Evolutionary conservation across 1,284 basidiomycete genomes (phyloP).

Genomic region (Sanghuangporus weigelae): DNA sequence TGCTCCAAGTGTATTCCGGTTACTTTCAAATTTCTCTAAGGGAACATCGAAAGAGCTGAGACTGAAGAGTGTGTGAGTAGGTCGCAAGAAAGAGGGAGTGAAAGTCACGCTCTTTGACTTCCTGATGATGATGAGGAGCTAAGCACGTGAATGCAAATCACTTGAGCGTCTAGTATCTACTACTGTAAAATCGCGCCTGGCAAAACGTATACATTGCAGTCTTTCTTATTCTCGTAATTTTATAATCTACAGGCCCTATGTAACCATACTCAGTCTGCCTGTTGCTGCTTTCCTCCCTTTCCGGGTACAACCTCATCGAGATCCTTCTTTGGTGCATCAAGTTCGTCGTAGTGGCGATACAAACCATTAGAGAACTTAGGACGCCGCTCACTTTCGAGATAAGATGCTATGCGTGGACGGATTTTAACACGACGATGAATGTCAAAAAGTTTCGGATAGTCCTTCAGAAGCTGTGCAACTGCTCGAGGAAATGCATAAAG

Average conservation of each 20-base stretch:
- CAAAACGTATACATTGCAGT: neutral
- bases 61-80: too few species aligned
- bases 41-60: too few species aligned
- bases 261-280: neutral
- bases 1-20: neutral
- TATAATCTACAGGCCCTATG: neutral
- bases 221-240: neutral
- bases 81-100: too few species aligned
- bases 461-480: slow-evolving; percentile 26
- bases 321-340: slow-evolving; percentile 30
- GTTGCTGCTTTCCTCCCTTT: neutral
- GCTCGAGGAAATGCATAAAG: slow-evolving; percentile 43
- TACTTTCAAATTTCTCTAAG: too few species aligned
- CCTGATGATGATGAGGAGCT: too few species aligned
- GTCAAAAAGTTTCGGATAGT: slow-evolving; percentile 31
- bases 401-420: slow-evolving; percentile 35
- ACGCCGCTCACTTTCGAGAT: slow-evolving; percentile 37
- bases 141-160: too few species aligned
- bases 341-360: slow-evolving; percentile 43
- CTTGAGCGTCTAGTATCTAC: too few species aligned
- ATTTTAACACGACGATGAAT: slow-evolving; percentile 28
- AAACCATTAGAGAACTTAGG: slow-evolving; percentile 35
- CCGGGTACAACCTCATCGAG: neutral
- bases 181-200: too few species aligned
- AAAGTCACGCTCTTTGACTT: too few species aligned